A percentile compares a stretch with the other conserved stretches of the same genome.
These are phyloP conservation scores for Kodamaea laetipori DNA, from an alignment of 805 yeast genomes.

Conservation along the genomic window DNA sequence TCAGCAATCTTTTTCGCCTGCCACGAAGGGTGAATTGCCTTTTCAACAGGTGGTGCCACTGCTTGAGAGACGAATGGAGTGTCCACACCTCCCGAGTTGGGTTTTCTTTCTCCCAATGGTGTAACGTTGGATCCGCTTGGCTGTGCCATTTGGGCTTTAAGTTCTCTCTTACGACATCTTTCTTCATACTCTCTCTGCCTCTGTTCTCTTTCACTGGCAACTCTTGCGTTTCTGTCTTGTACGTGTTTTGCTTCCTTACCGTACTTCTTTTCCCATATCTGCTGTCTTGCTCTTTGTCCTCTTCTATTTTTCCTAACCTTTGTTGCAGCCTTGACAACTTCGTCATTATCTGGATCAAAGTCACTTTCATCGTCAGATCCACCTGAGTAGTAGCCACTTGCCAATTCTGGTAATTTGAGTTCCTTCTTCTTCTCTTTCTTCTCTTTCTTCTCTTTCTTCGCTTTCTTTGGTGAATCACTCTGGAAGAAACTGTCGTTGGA, in stretches of 20 bases:
- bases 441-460: conserved; percentile 23
- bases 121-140: conserved; percentile 43
- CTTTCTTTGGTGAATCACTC: conserved; percentile 24
- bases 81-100: neutral
- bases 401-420: conserved; percentile 62
- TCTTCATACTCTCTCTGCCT: conserved; percentile 70
- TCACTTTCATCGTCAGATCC: conserved; percentile 68
- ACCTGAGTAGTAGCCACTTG: conserved; percentile 82
- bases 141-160: conserved; percentile 44
- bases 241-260: conserved; percentile 86
- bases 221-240: conserved; percentile 59
- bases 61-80: conserved; percentile 21
- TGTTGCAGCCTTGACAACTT: conserved; percentile 54
- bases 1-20: conserved; percentile 79
- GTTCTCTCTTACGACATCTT: conserved; percentile 67
- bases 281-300: conserved; percentile 96
- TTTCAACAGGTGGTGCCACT: conserved; percentile 10
- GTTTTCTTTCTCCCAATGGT: conserved; percentile 40
- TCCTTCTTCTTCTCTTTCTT: conserved; percentile 30
- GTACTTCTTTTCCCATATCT: conserved; percentile 92
- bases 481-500: conserved; percentile 41
- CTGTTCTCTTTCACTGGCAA: conserved; percentile 56
- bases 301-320: conserved; percentile 80
- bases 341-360: conserved; percentile 45
- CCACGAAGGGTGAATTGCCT: conserved; percentile 92